Evolutionary conservation across 495 filamentous ascomycete genomes (phyloP), one percentile per base, ranked within the genome.

Genomic region (Penicillium cataractarum): DNA sequence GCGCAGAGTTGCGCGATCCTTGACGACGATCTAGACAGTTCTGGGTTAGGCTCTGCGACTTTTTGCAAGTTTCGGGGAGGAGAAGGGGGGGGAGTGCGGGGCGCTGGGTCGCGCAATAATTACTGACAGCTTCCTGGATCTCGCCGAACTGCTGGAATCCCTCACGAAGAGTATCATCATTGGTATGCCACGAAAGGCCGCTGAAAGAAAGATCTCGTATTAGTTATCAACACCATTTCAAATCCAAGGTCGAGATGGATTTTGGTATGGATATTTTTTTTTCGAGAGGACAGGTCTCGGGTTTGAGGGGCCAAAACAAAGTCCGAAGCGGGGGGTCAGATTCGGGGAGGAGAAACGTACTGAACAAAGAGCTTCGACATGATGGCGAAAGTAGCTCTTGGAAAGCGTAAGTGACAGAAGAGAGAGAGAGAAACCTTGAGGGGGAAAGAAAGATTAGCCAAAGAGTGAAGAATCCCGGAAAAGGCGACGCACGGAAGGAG

Each of bases 161-260:
- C 61, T 86, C 72, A 62, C 89, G 88, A 40, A 98, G 82, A 40
- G 90, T 90, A 4, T 73, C 72, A 76, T 98, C 94, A 74, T 93
- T 92, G 54, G 94, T 98, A 83, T 97, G 93, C 94, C 94, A 98
- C 64, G 94, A 92, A 65, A 98, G 92, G 83, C 94, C 94, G 69
- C 94, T 21, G 3, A 33, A 12, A 15, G 27, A 19, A 22, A 66
- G 49, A 31, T 4, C 33, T 68, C 17, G 70, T 58, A 9, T 44
- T 48, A 63, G 53, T 24, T 62, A 19, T 35, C 33, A 61, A 48
- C 40, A 49, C 35, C 61, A 55, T 37, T 40, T 19, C 37, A 33
- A 21, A 29, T 15, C 12, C 12, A 17, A 17, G 9, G 24, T 50
- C 12, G 9, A 6, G 46, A 29, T 3, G 13, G 46, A 22, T 19